Base-by-base conservation (phyloP, 73 alveolate species). In the Paraurostyla sp. region DNA sequence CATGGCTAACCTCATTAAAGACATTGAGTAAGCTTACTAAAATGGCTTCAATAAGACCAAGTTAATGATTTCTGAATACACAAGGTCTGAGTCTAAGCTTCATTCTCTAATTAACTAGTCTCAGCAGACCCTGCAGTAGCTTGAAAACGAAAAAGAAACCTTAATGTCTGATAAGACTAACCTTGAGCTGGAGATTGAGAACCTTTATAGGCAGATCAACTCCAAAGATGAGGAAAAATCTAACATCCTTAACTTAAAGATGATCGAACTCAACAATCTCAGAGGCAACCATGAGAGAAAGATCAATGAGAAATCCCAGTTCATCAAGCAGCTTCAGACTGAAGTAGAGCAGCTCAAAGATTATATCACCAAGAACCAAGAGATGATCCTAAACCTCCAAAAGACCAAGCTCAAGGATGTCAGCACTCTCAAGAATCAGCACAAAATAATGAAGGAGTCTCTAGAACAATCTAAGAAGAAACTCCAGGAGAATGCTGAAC, bases 341-440 rank as follows among this genome's bases (percentile, higher is more conserved):
- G 94, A 88, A 43, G 57, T 56, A 9, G 94, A 88, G 69, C 80
- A 78, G 25, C 73, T 75, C 0, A 52, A 57, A 32, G 76, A 57
- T 0, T 22, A 65, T 25, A 69, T 88, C n/a, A 40, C 50, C 16
- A 76, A 88, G 36, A 63, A 63, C 41, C 71, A 88, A 45, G 94
- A 88, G 7, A 49, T 42, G 41, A 56, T 23, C 0, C 40, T 76
- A 1, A 32, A 69, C 32, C 45, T 88, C 7, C 87, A 88, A 60
- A 88, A 81, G 69, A 50, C 82, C n/a, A 76, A 88, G 42, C 42
- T 88, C n/a, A 69, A 63, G 45, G 94, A 88, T 32, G 81, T 88
- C 27, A 78, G 76, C 35, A 7, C 20, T 27, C 49, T 81, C 16
- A 88, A 88, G 62, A 88, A 88, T 38, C 71, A 88, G 45, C 86